phyloP scores from a whole-genome alignment of 1,139 yeast species.

The Geotrichum carabidarum region DNA sequence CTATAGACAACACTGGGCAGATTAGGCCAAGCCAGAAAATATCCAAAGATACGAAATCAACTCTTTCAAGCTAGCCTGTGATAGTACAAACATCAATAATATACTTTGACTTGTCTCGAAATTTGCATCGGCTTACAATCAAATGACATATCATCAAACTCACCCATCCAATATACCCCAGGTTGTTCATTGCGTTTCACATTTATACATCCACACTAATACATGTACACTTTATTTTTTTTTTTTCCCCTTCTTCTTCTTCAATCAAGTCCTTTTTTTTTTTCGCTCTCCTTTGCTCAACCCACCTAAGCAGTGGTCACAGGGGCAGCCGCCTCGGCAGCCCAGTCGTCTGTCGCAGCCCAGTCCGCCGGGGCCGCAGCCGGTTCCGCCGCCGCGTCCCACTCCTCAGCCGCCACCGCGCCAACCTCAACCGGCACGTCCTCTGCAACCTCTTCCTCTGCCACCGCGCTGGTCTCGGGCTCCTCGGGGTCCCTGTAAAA shows the following conservation, averaged over 20 bases:
- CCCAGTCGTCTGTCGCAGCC: constrained; percentile 59
- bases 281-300: too few species aligned
- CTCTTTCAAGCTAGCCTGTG: too few species aligned
- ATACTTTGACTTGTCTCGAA: too few species aligned
- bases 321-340: constrained; percentile 54
- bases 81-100: too few species aligned
- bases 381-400: constrained; percentile 69
- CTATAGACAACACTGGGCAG: too few species aligned
- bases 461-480: constrained; percentile 72
- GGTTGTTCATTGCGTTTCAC: too few species aligned
- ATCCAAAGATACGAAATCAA: too few species aligned
- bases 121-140: too few species aligned
- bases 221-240: not conserved
- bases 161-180: too few species aligned
- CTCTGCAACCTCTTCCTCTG: constrained; percentile 51
- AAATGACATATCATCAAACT: too few species aligned
- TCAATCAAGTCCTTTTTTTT: constrained; percentile 10
- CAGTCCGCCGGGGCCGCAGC: constrained; percentile 50
- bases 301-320: constrained; percentile 29
- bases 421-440: constrained; percentile 61
- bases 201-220: constrained; percentile 1
- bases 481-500: constrained; percentile 99
- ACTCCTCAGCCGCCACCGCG: constrained; percentile 64
- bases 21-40: too few species aligned
- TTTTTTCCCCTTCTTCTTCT: constrained; percentile 10